These are phyloP conservation scores for Rhypophila decipiens DNA, from an alignment of 495 filamentous ascomycete species.

Conservation along the genomic window DNA sequence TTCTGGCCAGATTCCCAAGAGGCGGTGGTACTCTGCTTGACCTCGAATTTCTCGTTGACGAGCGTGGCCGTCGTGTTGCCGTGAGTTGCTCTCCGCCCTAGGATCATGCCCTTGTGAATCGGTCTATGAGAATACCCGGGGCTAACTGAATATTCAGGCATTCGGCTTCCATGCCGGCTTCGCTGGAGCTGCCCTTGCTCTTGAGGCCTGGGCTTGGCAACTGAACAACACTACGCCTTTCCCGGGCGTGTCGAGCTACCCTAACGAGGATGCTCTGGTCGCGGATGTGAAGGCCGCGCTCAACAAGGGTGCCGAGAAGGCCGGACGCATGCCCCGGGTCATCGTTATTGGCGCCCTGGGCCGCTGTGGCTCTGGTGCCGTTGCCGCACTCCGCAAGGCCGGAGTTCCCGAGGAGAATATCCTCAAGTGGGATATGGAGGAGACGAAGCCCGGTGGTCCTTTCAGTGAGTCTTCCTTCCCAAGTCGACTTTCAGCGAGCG, in stretches of 20 bases:
- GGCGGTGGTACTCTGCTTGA: slow-evolving; percentile 83
- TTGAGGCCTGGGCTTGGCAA: slow-evolving; percentile 89
- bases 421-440: slow-evolving; percentile 86
- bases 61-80: slow-evolving; percentile 71
- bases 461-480: slow-evolving; percentile 44
- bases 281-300: slow-evolving; percentile 66
- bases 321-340: slow-evolving; percentile 46
- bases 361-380: slow-evolving; percentile 80
- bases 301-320: slow-evolving; percentile 62
- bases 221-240: slow-evolving; percentile 61
- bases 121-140: slow-evolving; percentile 31
- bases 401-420: slow-evolving; percentile 70
- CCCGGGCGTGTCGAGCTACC: slow-evolving; percentile 64
- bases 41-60: slow-evolving; percentile 86
- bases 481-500: too few species aligned
- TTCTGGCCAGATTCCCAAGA: slow-evolving; percentile 72
- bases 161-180: slow-evolving; percentile 75
- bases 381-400: slow-evolving; percentile 68
- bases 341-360: slow-evolving; percentile 66
- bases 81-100: slow-evolving; percentile 20
- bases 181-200: slow-evolving; percentile 72
- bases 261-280: slow-evolving; percentile 68
- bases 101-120: slow-evolving; percentile 29
- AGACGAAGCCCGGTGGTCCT: slow-evolving; percentile 79
- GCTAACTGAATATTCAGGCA: slow-evolving; percentile 6